Conservation (phyloP, 2,329 filamentous ascomycete genomes). For the Monosporascus sp. region DNA sequence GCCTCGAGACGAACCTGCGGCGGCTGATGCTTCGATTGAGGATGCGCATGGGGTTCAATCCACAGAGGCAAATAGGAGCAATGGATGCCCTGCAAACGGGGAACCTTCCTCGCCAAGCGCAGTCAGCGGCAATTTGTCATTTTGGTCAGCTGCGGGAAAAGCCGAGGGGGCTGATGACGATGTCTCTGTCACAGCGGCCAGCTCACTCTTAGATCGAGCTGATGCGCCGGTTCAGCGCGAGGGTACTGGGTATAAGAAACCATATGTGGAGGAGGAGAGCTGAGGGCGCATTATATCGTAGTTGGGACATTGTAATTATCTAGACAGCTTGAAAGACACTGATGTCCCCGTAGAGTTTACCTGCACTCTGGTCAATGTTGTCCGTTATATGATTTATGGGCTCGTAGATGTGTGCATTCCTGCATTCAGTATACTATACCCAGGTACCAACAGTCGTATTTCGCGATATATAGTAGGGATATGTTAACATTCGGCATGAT, state of each 20-base stretch:
- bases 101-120: conserved; percentile 15
- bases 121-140: conserved; percentile 18
- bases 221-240: conserved; percentile 1
- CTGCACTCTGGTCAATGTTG: too few relatives aligned
- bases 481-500: too few relatives aligned
- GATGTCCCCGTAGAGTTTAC: too few relatives aligned
- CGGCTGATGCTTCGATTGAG: background rate
- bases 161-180: conserved; percentile 11
- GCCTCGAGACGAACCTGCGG: background rate
- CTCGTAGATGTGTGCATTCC: too few relatives aligned
- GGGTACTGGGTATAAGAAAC: conserved; percentile 11
- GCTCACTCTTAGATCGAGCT: conserved; percentile 13
- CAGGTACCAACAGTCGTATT: too few relatives aligned
- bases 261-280: conserved; percentile 20
- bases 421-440: too few relatives aligned
- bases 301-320: too few relatives aligned
- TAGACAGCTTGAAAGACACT: too few relatives aligned
- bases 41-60: background rate
- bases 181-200: conserved; percentile 19
- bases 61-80: background rate
- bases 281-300: background rate
- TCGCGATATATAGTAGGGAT: too few relatives aligned
- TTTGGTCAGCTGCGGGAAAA: conserved; percentile 19
- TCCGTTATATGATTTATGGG: too few relatives aligned
- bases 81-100: background rate